Base-by-base conservation (phyloP, 768 basidiomycete genomes). In the Panaeolus papilionaceus region DNA sequence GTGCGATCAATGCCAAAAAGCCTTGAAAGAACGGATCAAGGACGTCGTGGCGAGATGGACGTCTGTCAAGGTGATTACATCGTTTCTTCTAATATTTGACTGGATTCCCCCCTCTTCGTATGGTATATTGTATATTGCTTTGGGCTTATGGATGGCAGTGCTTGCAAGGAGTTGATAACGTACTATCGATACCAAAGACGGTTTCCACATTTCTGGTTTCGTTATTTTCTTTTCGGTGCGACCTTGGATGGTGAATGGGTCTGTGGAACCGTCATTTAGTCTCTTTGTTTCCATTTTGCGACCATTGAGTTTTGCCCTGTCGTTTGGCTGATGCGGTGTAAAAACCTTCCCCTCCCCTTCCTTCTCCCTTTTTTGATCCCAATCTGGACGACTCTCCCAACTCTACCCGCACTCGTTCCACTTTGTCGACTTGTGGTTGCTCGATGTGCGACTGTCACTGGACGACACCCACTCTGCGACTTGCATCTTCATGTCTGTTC, bases 1-100 rank as follows among this genome's bases (percentile, higher is more conserved):
- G 5, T 69, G 68, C 62, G 63, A 64, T 5, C 62, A 58, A 4
- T 69, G 68, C 45, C 47, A 62, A 23, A 44, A 45, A 11, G 51
- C 68, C 14, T 40, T 69, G 2, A 40, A n/a, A 1, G 51, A 66
- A 12, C 51, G 68, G 1, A 49, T 69, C 12, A 66, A 42, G 64
- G 68, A 69, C 51, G 42, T 69, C 23, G 16, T 69, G 2, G 65
- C 66, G 23, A 62, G 45, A 38, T 69, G 68, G 68, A 69, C 65
- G 0, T 33, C 63, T 37, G 68, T 69, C 23, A 28, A 18, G 23
- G 68, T 69, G 62, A 66, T 65, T 58, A 37, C 6, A 9, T 28
- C 33, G 26, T 58, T 58, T 58, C 23, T 23, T 23, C 11, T 58
- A 1, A 51, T 7, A 8, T 51, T 51, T 47, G 45, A 20, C 6